Conservation (phyloP, 2,329 filamentous ascomycete genomes). For the Aspergillus melleus region DNA sequence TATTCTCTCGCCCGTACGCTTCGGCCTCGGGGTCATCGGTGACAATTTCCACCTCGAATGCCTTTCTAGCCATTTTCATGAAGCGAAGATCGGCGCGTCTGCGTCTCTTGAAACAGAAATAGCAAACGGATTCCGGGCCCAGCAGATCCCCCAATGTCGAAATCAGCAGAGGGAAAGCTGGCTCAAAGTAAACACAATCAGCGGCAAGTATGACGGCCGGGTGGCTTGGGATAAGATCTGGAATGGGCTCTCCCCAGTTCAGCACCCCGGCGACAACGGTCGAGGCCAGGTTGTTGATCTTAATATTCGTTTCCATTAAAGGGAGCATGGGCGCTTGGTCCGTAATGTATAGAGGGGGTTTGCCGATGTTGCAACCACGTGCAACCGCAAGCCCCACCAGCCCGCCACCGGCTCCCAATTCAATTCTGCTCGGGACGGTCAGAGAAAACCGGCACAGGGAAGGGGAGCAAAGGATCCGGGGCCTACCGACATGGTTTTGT, state of each 20-base stretch:
- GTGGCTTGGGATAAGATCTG: constrained; percentile 42
- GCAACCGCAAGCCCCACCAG: constrained; percentile 71
- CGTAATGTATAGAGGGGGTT: constrained; percentile 69
- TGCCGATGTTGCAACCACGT: constrained; percentile 53
- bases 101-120: constrained; percentile 95
- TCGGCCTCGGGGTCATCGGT: constrained; percentile 52
- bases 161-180: constrained; percentile 84
- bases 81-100: constrained; percentile 77
- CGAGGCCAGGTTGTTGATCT: constrained; percentile 69
- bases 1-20: constrained; percentile 38
- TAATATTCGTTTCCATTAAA: constrained; percentile 84
- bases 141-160: constrained; percentile 75
- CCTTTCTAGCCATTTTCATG: constrained; percentile 68
- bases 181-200: constrained; percentile 97
- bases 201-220: constrained; percentile 88
- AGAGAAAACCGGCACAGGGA: not conserved
- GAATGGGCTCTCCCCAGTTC: constrained; percentile 66
- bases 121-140: constrained; percentile 64
- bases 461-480: not conserved
- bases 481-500: constrained; percentile 70
- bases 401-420: constrained; percentile 88
- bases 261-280: constrained; percentile 68
- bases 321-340: constrained; percentile 84
- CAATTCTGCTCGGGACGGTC: constrained; percentile 59
- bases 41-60: constrained; percentile 64